phyloP scores from a whole-genome alignment of 129 eudicot genomes.

The Centella asiatica region DNA sequence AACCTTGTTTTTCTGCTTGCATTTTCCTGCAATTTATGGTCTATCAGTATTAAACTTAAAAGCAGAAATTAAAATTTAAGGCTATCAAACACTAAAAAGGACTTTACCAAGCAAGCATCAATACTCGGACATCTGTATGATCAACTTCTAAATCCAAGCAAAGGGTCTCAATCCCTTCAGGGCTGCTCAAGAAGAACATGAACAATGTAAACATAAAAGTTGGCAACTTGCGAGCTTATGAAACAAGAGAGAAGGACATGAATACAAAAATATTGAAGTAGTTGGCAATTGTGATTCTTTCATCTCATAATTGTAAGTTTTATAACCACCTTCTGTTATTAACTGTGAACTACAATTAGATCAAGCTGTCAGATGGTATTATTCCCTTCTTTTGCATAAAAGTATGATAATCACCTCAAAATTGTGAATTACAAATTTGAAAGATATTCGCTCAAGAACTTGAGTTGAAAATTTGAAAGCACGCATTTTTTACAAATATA shows the following conservation, averaged over 20 bases:
- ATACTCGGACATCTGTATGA: slow-evolving; percentile 77
- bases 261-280: background rate
- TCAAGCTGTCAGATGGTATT: no score
- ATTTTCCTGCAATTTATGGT: slow-evolving; percentile 60
- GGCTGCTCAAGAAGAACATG: slow-evolving; percentile 40
- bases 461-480: no score
- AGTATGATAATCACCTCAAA: no score
- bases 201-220: background rate
- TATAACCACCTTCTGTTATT: no score
- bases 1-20: slow-evolving; percentile 92
- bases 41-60: slow-evolving; percentile 7
- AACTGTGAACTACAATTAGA: no score
- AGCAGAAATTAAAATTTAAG: background rate
- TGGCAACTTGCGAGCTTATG: background rate
- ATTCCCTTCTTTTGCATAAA: no score
- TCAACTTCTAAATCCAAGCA: slow-evolving; percentile 90
- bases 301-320: no score
- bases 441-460: no score
- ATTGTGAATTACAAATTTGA: no score
- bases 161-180: slow-evolving; percentile 83
- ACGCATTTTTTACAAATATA: no score
- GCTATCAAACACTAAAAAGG: background rate
- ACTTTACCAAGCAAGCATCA: slow-evolving; percentile 95
- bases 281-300: no score
- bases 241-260: background rate